phyloP scores from a whole-genome alignment of 164 flowering plant genomes.

The Saururus chinensis region DNA sequence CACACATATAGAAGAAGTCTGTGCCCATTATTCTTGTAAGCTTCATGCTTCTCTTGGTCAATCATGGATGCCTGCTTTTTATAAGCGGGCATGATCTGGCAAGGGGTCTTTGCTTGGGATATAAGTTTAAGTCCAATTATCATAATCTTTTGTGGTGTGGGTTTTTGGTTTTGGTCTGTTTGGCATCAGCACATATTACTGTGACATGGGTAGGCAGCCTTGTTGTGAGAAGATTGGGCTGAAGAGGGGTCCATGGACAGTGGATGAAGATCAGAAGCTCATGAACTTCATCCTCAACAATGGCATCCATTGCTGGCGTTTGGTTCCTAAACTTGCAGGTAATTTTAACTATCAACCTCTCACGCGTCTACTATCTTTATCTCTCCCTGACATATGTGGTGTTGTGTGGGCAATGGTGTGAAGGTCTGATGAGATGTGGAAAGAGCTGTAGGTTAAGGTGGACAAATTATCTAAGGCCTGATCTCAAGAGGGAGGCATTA shows the following conservation, averaged over 20 bases:
- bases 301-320: constrained; percentile 73
- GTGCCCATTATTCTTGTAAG: constrained; percentile 4
- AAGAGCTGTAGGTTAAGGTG: constrained; percentile 78
- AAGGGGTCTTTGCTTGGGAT: constrained; percentile 36
- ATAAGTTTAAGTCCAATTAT: constrained; percentile 8
- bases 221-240: constrained; percentile 72
- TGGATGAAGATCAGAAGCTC: constrained; percentile 78
- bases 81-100: constrained; percentile 39
- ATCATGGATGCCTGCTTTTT: constrained; percentile 28
- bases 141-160: neutral
- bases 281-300: constrained; percentile 62
- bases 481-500: constrained; percentile 61
- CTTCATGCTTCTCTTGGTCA: constrained; percentile 14
- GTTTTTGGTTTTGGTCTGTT: neutral
- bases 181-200: neutral
- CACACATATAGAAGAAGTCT: neutral
- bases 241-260: constrained; percentile 77
- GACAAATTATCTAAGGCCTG: constrained; percentile 77
- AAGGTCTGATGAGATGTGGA: constrained; percentile 71
- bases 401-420: constrained; percentile 1
- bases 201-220: constrained; percentile 63
- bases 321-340: constrained; percentile 82
- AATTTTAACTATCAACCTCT: no score
- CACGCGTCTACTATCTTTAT: constrained; percentile 2
- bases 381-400: neutral